Evolutionary conservation across 306 rosid species (phyloP).

Genomic region (Fragaria iinumae): DNA sequence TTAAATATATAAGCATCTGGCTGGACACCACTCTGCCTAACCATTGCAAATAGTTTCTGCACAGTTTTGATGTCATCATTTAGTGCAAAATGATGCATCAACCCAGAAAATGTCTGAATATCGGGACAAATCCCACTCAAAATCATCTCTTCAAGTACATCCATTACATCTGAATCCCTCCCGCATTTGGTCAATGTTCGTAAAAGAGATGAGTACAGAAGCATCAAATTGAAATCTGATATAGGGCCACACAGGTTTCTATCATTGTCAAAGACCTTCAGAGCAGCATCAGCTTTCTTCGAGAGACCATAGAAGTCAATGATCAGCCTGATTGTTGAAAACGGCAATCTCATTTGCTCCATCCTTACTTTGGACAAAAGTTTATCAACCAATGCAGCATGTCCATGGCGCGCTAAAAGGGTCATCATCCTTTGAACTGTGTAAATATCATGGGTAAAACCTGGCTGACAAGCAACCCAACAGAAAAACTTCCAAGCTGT

Average conservation of each 20-base stretch:
- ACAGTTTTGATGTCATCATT: slow-evolving; percentile 64
- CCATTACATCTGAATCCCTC: slow-evolving; percentile 53
- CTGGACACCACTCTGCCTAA: slow-evolving; percentile 62
- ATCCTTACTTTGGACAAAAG: slow-evolving; percentile 59
- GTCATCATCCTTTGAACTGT: slow-evolving; percentile 73
- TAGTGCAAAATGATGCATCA: slow-evolving; percentile 62
- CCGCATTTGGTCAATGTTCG: slow-evolving; percentile 70
- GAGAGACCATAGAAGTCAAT: slow-evolving; percentile 76
- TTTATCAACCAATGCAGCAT: slow-evolving; percentile 54
- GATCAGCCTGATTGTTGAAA: slow-evolving; percentile 65
- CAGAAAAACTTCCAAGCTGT: slow-evolving; percentile 83
- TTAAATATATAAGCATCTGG: slow-evolving; percentile 68
- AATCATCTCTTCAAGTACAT: slow-evolving; percentile 75
- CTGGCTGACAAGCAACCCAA: slow-evolving; percentile 72
- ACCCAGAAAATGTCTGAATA: slow-evolving; percentile 72
- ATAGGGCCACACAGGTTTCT: slow-evolving; percentile 57
- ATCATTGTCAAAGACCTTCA: slow-evolving; percentile 59
- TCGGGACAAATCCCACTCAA: slow-evolving; percentile 59
- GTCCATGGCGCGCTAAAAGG: slow-evolving; percentile 64
- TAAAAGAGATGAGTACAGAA: slow-evolving; percentile 70
- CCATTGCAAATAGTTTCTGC: slow-evolving; percentile 65
- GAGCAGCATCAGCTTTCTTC: slow-evolving; percentile 75
- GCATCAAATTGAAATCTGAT: slow-evolving; percentile 58
- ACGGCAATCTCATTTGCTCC: slow-evolving; percentile 73
- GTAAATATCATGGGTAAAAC: slow-evolving; percentile 71